Conservation (phyloP, 306 rosid species). For the Psophocarpus tetragonolobus region DNA sequence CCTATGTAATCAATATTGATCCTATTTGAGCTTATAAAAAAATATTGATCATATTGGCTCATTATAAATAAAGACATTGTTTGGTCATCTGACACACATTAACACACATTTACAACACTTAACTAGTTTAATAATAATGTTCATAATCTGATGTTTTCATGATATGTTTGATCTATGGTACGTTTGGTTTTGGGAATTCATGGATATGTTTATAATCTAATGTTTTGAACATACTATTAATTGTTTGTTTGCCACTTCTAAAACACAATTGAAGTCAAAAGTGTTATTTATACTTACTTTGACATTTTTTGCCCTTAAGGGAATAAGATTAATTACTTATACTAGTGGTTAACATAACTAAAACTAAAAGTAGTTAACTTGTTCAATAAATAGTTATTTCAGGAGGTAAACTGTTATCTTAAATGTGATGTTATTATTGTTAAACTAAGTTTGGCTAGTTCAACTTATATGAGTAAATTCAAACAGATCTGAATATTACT, state of each 20-base stretch:
- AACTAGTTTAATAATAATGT: slow-evolving; percentile 23
- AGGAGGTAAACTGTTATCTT: not conserved
- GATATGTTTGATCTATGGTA: slow-evolving; percentile 14
- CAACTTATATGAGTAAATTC: slow-evolving; percentile 9
- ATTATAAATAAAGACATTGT: no score
- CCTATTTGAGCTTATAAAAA: no score
- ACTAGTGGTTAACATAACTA: not conserved
- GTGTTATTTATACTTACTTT: not conserved
- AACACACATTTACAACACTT: no score
- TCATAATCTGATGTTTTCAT: slow-evolving; percentile 23
- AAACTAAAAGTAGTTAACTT: not conserved
- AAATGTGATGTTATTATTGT: not conserved
- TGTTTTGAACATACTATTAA: slow-evolving; percentile 22
- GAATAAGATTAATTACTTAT: not conserved
- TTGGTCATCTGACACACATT: no score
- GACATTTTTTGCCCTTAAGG: not conserved
- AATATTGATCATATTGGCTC: no score
- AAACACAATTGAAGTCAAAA: slow-evolving; percentile 6
- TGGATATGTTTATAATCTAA: slow-evolving; percentile 26
- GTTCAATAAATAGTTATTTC: not conserved
- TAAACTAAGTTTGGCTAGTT: slow-evolving; percentile 9
- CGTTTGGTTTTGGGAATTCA: slow-evolving; percentile 20
- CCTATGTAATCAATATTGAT: no score
- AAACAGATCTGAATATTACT: not conserved
- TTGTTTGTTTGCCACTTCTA: not conserved